Conservation (phyloP, 139 green algal species). For the Closterium sp. region DNA sequence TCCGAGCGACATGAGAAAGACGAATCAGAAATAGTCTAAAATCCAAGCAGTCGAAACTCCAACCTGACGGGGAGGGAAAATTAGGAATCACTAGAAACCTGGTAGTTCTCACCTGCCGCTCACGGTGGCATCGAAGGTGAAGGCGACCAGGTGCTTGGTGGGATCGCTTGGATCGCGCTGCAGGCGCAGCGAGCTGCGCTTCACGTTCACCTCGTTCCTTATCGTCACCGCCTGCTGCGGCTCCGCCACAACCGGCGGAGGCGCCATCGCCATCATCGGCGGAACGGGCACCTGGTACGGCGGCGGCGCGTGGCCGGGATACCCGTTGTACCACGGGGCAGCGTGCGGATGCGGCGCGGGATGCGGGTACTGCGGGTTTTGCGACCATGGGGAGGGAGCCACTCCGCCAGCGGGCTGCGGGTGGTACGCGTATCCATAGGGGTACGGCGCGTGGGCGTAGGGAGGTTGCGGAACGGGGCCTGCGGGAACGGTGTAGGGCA, state of each 20-base stretch:
- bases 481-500: background rate
- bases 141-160: background rate
- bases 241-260: conserved; percentile 7
- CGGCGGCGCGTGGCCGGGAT: background rate
- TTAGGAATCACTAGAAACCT: too few relatives aligned
- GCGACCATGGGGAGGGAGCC: background rate
- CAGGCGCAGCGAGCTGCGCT: background rate
- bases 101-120: background rate
- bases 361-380: background rate
- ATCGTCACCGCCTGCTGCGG: conserved; percentile 67
- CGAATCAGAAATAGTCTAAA: background rate
- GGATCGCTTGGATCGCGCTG: background rate
- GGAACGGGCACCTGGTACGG: background rate
- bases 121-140: background rate
- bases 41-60: too few relatives aligned
- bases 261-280: background rate
- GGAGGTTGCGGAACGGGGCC: background rate
- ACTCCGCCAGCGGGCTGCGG: background rate
- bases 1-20: too few relatives aligned
- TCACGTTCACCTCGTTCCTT: conserved; percentile 63
- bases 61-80: too few relatives aligned
- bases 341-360: too few relatives aligned
- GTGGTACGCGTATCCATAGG: background rate
- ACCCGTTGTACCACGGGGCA: background rate
- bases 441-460: background rate